Evolutionary conservation across 116 monocot species (phyloP).

Genomic region (Dioscorea cayenensis): DNA sequence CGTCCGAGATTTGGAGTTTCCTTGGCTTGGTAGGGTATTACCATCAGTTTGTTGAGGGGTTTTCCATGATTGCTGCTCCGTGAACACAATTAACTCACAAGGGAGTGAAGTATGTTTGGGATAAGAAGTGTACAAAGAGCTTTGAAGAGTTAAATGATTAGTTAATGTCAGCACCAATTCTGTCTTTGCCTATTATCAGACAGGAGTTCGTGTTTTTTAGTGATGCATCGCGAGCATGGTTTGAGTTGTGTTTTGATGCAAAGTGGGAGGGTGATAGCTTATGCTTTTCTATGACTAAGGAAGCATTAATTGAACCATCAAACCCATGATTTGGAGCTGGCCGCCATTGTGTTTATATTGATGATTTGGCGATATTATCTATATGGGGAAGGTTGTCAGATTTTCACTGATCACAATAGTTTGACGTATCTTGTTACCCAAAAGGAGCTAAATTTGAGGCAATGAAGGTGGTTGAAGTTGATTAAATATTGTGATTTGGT

Average conservation of each 20-base stretch:
- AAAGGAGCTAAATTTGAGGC: too few species aligned
- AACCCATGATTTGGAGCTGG: background rate
- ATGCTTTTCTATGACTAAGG: background rate
- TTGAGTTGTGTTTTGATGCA: background rate
- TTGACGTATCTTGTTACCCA: too few species aligned
- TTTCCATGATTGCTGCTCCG: background rate
- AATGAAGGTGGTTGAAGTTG: too few species aligned
- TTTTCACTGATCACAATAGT: too few species aligned
- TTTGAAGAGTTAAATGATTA: background rate
- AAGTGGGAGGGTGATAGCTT: too few species aligned
- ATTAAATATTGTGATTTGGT: too few species aligned
- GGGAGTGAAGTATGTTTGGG: background rate
- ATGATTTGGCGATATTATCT: conserved; percentile 2
- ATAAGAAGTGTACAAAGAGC: background rate
- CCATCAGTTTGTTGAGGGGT: background rate
- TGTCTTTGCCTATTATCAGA: background rate
- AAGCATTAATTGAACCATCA: background rate
- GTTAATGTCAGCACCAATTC: background rate
- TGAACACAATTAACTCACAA: background rate
- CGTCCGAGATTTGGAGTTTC: too few species aligned
- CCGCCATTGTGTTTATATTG: background rate
- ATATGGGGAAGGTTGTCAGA: too few species aligned
- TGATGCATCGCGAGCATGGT: background rate
- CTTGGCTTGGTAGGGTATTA: too few species aligned
- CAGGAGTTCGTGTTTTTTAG: background rate